These are phyloP conservation scores for Rhizopus delemar DNA, from an alignment of 371 early-diverging fungal species.

Conservation along the genomic window DNA sequence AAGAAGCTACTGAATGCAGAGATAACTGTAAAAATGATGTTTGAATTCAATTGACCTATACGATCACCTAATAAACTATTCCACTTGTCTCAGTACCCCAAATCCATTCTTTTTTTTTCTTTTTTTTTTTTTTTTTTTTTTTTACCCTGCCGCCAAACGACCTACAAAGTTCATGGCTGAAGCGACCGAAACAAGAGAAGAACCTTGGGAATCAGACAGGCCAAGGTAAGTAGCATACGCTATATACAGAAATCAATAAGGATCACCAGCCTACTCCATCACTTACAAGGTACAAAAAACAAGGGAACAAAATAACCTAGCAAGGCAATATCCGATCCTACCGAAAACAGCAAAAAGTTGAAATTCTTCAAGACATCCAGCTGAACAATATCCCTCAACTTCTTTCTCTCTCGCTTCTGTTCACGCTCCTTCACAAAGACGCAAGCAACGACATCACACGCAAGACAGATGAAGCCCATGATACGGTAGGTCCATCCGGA, in stretches of 20 bases:
- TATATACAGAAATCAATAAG: not conserved
- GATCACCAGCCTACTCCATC: not conserved
- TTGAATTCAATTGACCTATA: slow-evolving; percentile 60
- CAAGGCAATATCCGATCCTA: slow-evolving; percentile 25
- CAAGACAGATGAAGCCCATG: slow-evolving; percentile 51
- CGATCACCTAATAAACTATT: slow-evolving; percentile 32
- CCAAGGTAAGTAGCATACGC: slow-evolving; percentile 28
- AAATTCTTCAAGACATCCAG: slow-evolving; percentile 7
- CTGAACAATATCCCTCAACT: slow-evolving; percentile 8
- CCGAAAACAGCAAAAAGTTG: slow-evolving; percentile 24
- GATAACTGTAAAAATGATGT: slow-evolving; percentile 47
- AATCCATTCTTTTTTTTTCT: not conserved
- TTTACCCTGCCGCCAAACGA: slow-evolving; percentile 22
- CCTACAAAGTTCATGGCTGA: slow-evolving; percentile 25
- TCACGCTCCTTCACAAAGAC: slow-evolving; percentile 41
- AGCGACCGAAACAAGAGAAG: slow-evolving; percentile 25
- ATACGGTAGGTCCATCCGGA: slow-evolving; percentile 61
- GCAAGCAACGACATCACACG: slow-evolving; percentile 15
- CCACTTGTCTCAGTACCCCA: too few species aligned
- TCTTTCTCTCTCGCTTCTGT: slow-evolving; percentile 20
- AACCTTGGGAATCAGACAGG: slow-evolving; percentile 26
- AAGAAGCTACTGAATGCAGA: slow-evolving; percentile 53
- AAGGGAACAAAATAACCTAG: slow-evolving; percentile 34
- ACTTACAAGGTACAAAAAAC: slow-evolving; percentile 34
- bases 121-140: too few species aligned